A percentile compares a stretch with the other conserved stretches of the same genome.
Evolutionary conservation across 768 basidiomycete genomes (phyloP).

Genomic region (Pisolithus tinctorius): DNA sequence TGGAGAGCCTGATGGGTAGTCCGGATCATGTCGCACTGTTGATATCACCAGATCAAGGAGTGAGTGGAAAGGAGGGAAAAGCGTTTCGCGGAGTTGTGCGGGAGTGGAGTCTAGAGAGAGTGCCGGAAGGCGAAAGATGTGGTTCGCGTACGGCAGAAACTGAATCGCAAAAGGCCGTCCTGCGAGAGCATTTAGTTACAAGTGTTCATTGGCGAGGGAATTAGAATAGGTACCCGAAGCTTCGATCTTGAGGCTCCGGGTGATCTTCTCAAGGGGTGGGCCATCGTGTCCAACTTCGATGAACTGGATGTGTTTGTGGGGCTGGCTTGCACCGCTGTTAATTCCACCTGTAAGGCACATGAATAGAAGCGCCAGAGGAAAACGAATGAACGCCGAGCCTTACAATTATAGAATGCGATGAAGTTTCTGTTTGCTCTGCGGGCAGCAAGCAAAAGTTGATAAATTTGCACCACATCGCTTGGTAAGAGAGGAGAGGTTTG

Average conservation of each 20-base stretch:
- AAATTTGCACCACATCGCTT: conserved; percentile 69
- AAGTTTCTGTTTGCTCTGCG: conserved; percentile 49
- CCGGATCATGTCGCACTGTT: conserved; percentile 59
- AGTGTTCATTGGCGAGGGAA: conserved; percentile 5
- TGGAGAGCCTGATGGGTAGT: conserved; percentile 55
- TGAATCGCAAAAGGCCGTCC: conserved; percentile 69
- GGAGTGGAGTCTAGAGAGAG: conserved; percentile 15
- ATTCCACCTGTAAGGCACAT: conserved; percentile 48
- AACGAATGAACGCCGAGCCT: conserved; percentile 11
- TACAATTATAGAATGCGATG: conserved; percentile 91
- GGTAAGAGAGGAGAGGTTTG: conserved; percentile 80
- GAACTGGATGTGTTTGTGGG: conserved; percentile 89
- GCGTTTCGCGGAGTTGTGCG: conserved; percentile 41
- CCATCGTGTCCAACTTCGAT: conserved; percentile 57
- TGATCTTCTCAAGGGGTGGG: conserved; percentile 73
- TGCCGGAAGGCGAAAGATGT: conserved; percentile 48
- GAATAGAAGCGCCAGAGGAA: background rate
- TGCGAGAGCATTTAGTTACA: conserved; percentile 22
- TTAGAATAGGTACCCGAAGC: conserved; percentile 38
- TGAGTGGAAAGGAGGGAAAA: conserved; percentile 59
- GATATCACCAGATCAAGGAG: conserved; percentile 75
- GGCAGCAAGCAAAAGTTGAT: conserved; percentile 67
- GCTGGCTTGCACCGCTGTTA: conserved; percentile 81
- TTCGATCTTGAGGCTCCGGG: conserved; percentile 51
- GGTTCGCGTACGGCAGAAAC: conserved; percentile 72